A percentile compares a stretch with the other conserved stretches of the same genome.
Evolutionary conservation across 2,329 filamentous ascomycete species (phyloP).

Genomic region (Aspergillus texensis): DNA sequence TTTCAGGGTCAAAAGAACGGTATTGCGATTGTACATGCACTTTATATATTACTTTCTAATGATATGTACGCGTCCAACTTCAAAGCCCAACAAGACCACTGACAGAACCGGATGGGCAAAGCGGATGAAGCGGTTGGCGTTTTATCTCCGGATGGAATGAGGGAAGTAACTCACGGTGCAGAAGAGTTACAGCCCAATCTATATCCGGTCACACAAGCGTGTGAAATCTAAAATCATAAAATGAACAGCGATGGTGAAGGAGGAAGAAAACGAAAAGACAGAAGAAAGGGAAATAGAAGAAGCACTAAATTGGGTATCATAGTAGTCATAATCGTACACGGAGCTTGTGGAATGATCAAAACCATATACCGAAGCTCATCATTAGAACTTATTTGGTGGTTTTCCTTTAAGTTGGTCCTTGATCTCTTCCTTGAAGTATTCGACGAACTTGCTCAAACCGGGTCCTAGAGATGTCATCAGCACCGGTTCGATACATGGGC

Average conservation of each 20-base stretch:
- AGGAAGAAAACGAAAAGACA: not conserved
- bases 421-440: slow-evolving; percentile 47
- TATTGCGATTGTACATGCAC: not conserved
- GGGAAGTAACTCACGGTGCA: slow-evolving; percentile 24
- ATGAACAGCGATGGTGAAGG: not conserved
- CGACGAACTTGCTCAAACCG: slow-evolving; percentile 36
- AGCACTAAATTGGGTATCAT: slow-evolving; percentile 9
- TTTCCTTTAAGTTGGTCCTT: slow-evolving; percentile 46
- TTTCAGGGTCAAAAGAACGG: not conserved
- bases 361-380: not conserved
- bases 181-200: slow-evolving; percentile 26
- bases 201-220: slow-evolving; percentile 20
- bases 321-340: slow-evolving; percentile 14
- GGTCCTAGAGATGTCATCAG: slow-evolving; percentile 22
- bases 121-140: slow-evolving; percentile 18
- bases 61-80: slow-evolving; percentile 22
- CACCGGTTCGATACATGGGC: not conserved
- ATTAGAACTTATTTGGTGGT: slow-evolving; percentile 34
- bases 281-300: not conserved
- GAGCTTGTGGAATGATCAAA: not conserved
- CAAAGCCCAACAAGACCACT: slow-evolving; percentile 18
- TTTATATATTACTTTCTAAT: not conserved
- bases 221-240: not conserved
- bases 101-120: slow-evolving; percentile 20
- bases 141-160: slow-evolving; percentile 31